phyloP scores from a whole-genome alignment of 1,284 basidiomycete genomes.

The Crucibulum parvulum region DNA sequence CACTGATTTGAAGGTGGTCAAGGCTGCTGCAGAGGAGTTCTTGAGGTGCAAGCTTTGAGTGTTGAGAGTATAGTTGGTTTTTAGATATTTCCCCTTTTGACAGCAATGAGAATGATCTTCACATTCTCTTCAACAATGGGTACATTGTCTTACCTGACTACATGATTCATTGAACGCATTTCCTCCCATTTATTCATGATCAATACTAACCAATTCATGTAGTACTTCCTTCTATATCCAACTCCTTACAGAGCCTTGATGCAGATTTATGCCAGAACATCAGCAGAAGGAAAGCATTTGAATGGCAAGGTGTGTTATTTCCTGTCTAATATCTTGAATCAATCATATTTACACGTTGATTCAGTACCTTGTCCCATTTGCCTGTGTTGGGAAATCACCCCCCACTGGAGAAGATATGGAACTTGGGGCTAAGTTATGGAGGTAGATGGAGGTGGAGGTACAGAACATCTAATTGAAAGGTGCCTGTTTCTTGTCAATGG shows the following conservation, averaged over 20 bases:
- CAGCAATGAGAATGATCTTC: constrained; percentile 54
- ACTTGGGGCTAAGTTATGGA: constrained; percentile 42
- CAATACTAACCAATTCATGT: constrained; percentile 1
- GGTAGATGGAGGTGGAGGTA: constrained; percentile 48
- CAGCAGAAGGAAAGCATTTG: constrained; percentile 40
- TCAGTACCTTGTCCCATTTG: constrained; percentile 57
- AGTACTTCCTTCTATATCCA: constrained; percentile 29
- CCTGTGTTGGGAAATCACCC: constrained; percentile 36
- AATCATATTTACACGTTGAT: neutral
- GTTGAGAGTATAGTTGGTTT: neutral
- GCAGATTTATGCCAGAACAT: constrained; percentile 56
- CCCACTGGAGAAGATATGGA: constrained; percentile 39
- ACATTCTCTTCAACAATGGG: constrained; percentile 63
- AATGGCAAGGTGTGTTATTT: constrained; percentile 43
- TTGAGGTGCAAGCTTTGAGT: constrained; percentile 32
- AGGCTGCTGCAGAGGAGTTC: constrained; percentile 58
- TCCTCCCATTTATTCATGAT: neutral
- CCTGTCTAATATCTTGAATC: neutral
- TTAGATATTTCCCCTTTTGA: neutral
- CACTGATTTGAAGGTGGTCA: constrained; percentile 58
- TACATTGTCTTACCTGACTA: constrained; percentile 25
- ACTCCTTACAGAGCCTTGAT: constrained; percentile 41
- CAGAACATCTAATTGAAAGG: constrained; percentile 6
- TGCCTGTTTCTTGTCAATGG: too few relatives aligned
- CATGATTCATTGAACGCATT: neutral